Conservation (phyloP, 2,329 filamentous ascomycete genomes). For the Pseudogymnoascus pannorum region DNA sequence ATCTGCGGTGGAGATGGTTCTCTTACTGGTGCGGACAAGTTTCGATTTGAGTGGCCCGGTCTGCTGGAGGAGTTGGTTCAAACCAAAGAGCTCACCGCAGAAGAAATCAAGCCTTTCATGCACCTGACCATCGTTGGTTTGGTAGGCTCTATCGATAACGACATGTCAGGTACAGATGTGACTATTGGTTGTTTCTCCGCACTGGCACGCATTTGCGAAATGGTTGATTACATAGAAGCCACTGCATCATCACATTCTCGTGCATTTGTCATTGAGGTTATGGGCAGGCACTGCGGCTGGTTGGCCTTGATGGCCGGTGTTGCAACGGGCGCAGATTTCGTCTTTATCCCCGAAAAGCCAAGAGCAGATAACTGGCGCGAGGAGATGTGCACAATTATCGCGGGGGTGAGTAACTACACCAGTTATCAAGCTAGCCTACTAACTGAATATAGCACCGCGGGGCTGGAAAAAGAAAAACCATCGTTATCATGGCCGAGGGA, state of each 20-base stretch:
- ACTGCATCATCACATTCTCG: slow-evolving; percentile 90
- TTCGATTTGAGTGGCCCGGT: slow-evolving; percentile 85
- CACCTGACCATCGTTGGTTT: slow-evolving; percentile 94
- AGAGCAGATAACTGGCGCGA: slow-evolving; percentile 80
- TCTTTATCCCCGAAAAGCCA: slow-evolving; percentile 94
- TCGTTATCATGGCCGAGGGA: slow-evolving; percentile 95
- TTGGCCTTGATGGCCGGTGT: slow-evolving; percentile 93
- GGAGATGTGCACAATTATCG: slow-evolving; percentile 75
- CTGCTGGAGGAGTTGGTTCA: slow-evolving; percentile 78
- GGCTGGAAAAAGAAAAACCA: slow-evolving; percentile 92
- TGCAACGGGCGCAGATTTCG: slow-evolving; percentile 88
- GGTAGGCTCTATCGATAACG: slow-evolving; percentile 97
- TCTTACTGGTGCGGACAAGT: slow-evolving; percentile 89
- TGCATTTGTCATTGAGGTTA: slow-evolving; percentile 96
- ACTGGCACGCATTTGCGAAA: slow-evolving; percentile 84
- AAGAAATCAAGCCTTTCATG: slow-evolving; percentile 68
- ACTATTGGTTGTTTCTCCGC: slow-evolving; percentile 97
- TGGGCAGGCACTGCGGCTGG: slow-evolving; percentile 98
- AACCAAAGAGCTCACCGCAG: slow-evolving; percentile 59
- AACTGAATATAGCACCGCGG: slow-evolving; percentile 59
- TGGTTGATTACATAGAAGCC: slow-evolving; percentile 94
- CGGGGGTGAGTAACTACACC: slow-evolving; percentile 44
- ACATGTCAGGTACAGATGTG: slow-evolving; percentile 92
- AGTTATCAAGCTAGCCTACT: slow-evolving; percentile 18
- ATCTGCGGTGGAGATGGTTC: slow-evolving; percentile 97